A percentile compares a stretch with the other conserved stretches of the same genome.
phyloP scores from a whole-genome alignment of 2,329 filamentous ascomycete species.

The Aspergillus latus region DNA sequence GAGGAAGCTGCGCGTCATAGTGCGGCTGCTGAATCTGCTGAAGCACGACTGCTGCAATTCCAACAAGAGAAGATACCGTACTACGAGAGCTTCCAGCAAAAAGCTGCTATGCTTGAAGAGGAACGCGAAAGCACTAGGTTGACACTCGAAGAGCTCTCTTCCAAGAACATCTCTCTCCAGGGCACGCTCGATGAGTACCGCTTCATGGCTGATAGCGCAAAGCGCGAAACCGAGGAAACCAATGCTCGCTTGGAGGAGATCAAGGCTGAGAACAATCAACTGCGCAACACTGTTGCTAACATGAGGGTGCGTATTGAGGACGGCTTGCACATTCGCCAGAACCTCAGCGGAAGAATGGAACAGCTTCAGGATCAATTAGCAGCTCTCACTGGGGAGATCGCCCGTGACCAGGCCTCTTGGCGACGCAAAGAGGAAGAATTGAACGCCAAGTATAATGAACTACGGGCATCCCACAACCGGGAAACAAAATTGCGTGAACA shows the following conservation, averaged over 20 bases:
- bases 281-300: constrained; percentile 71
- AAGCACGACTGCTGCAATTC: constrained; percentile 61
- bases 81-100: constrained; percentile 64
- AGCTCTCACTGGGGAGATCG: constrained; percentile 72
- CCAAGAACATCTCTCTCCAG: constrained; percentile 62
- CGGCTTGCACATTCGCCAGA: constrained; percentile 78
- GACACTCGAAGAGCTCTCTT: constrained; percentile 54
- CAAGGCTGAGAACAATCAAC: constrained; percentile 65
- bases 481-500: constrained; percentile 65
- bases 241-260: constrained; percentile 50
- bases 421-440: constrained; percentile 66
- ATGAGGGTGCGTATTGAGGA: constrained; percentile 79
- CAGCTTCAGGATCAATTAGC: constrained; percentile 86
- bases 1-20: constrained; percentile 51
- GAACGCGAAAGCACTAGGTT: constrained; percentile 59
- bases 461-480: constrained; percentile 62
- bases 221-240: constrained; percentile 57
- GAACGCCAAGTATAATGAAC: constrained; percentile 53
- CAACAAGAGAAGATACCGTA: constrained; percentile 69
- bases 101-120: constrained; percentile 66
- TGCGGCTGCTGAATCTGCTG: constrained; percentile 62
- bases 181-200: constrained; percentile 65
- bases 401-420: constrained; percentile 77
- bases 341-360: constrained; percentile 80
- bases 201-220: constrained; percentile 59